These are phyloP conservation scores for Plasmodium vinckei DNA, from an alignment of 169 alveolate genomes.

Conservation along the genomic window DNA sequence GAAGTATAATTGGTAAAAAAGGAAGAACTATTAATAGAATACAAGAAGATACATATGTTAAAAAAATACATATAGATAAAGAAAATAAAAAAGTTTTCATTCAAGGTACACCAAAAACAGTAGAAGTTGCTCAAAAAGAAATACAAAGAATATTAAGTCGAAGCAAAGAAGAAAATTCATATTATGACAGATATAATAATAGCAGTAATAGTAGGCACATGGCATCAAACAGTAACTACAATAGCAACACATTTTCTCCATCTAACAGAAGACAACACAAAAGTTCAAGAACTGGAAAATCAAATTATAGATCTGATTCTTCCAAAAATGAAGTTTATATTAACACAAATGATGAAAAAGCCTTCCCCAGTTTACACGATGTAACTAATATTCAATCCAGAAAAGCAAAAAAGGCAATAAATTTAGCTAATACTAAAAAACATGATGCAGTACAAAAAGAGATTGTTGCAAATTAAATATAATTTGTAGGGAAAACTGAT, in stretches of 20 bases:
- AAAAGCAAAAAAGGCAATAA: slow-evolving; percentile 45
- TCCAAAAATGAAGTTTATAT: slow-evolving; percentile 43
- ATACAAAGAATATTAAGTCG: slow-evolving; percentile 43
- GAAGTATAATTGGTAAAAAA: slow-evolving; percentile 65
- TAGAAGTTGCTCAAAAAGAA: slow-evolving; percentile 65
- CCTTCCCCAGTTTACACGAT: slow-evolving; percentile 74
- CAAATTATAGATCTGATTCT: slow-evolving; percentile 22
- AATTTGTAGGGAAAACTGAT: background rate
- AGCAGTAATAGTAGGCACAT: background rate
- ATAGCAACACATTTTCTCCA: slow-evolving; percentile 11
- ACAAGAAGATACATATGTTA: slow-evolving; percentile 67
- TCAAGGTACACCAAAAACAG: slow-evolving; percentile 56
- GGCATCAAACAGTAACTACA: slow-evolving; percentile 18
- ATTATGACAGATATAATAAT: background rate
- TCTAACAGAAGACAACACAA: slow-evolving; percentile 18
- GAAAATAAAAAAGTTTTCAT: slow-evolving; percentile 52
- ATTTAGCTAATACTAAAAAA: slow-evolving; percentile 20
- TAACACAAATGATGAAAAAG: slow-evolving; percentile 65
- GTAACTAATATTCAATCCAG: slow-evolving; percentile 54
- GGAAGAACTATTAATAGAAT: slow-evolving; percentile 73
- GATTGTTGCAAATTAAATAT: background rate
- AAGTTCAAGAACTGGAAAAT: slow-evolving; percentile 6
- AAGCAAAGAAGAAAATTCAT: slow-evolving; percentile 36
- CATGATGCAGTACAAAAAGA: slow-evolving; percentile 26
- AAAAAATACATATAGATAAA: slow-evolving; percentile 65